These are phyloP conservation scores for Phyllosticta paracitricarpa DNA, from an alignment of 2,329 filamentous ascomycete species.

Conservation along the genomic window DNA sequence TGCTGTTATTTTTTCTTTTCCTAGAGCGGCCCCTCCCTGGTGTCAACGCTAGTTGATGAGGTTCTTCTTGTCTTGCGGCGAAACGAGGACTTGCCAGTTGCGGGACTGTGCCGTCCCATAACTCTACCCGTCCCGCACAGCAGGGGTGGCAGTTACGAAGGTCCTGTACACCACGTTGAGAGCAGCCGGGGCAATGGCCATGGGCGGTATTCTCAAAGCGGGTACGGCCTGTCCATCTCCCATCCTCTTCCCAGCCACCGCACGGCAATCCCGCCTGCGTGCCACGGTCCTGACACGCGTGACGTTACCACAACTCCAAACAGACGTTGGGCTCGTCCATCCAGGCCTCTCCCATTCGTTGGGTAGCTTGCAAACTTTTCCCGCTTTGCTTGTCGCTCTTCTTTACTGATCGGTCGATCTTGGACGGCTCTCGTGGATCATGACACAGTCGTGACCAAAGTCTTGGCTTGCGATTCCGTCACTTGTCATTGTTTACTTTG, in stretches of 20 bases:
- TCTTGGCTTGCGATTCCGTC: background rate
- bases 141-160: background rate
- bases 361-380: background rate
- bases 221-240: background rate
- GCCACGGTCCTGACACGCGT: background rate
- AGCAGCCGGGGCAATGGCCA: background rate
- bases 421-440: background rate
- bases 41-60: background rate
- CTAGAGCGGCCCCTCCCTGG: background rate
- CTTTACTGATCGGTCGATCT: background rate
- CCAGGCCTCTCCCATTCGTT: background rate
- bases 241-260: background rate
- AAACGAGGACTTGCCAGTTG: background rate
- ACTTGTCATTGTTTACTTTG: background rate
- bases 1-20: background rate
- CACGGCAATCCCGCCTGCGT: background rate
- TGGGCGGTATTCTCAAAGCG: background rate
- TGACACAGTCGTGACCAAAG: background rate
- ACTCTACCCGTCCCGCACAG: background rate
- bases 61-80: background rate
- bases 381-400: background rate
- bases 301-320: background rate
- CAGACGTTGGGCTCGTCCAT: background rate
- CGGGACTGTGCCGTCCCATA: background rate
- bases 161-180: background rate